Percentiles rank a stretch among this genome's conserved stretches.
Evolutionary conservation across 208 protist genomes (phyloP).

Genomic region (Trypanosoma vivax): DNA sequence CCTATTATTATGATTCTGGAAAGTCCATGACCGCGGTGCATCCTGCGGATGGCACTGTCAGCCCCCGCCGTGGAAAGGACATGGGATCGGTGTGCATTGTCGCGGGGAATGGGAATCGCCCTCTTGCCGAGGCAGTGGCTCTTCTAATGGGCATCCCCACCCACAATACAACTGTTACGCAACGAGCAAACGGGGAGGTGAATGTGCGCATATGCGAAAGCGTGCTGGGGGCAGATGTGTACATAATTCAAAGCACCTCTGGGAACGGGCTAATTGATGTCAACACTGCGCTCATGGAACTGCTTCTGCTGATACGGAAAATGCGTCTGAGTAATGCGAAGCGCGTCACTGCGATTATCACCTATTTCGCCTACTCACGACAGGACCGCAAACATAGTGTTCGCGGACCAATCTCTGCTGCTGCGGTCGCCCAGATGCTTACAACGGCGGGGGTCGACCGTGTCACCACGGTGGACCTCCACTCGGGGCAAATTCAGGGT

Average conservation of each 20-base stretch:
- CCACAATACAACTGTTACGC: constrained; percentile 69
- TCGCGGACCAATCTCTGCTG: constrained; percentile 91
- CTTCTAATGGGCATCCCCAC: constrained; percentile 70
- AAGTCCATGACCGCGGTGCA: constrained; percentile 62
- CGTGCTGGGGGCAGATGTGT: constrained; percentile 93
- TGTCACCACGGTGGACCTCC: constrained; percentile 92
- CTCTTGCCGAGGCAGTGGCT: constrained; percentile 82
- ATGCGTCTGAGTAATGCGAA: constrained; percentile 85
- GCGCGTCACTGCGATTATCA: constrained; percentile 89
- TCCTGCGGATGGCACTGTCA: constrained; percentile 58
- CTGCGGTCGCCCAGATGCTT: constrained; percentile 89
- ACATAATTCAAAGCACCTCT: constrained; percentile 95
- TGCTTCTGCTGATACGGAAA: constrained; percentile 90
- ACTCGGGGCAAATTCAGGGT: constrained; percentile 94
- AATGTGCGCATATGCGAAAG: constrained; percentile 90
- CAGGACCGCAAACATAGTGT: constrained; percentile 92
- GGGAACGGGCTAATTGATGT: constrained; percentile 87
- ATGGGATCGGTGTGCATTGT: constrained; percentile 63
- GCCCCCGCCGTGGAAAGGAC: constrained; percentile 23
- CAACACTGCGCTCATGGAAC: constrained; percentile 96
- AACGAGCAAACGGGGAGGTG: constrained; percentile 88
- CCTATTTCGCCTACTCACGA: constrained; percentile 93
- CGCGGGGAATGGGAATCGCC: constrained; percentile 87
- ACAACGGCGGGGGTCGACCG: constrained; percentile 86
- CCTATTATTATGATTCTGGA: constrained; percentile 73